Conservation (phyloP, 306 rosid genomes). For the Vigna nakashimae region DNA sequence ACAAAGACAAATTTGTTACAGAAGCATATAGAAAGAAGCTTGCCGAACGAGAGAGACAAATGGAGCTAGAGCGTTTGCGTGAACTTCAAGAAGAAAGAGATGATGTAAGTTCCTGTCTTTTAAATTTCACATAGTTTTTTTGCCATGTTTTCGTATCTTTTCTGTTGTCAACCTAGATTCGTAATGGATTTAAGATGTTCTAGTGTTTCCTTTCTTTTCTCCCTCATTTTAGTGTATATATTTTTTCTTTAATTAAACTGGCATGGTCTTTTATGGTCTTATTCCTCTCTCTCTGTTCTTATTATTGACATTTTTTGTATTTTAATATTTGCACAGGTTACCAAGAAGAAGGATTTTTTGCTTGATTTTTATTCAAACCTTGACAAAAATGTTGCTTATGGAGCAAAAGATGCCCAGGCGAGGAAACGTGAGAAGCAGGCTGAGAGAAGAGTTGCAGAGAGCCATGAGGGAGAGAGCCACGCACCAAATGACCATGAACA, state of each 20-base stretch:
- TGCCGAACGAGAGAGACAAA: slow-evolving; percentile 75
- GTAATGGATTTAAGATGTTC: slow-evolving; percentile 14
- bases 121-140: not conserved
- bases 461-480: slow-evolving; percentile 25
- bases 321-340: slow-evolving; percentile 59
- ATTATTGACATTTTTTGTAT: slow-evolving; percentile 32
- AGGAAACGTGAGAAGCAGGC: slow-evolving; percentile 51
- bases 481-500: slow-evolving; percentile 40
- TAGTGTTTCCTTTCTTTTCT: slow-evolving; percentile 17
- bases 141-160: slow-evolving; percentile 10
- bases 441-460: slow-evolving; percentile 51
- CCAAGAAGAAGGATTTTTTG: slow-evolving; percentile 84
- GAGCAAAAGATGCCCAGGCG: slow-evolving; percentile 57
- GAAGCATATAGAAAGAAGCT: slow-evolving; percentile 88
- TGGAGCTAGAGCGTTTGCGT: slow-evolving; percentile 79
- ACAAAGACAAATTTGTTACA: slow-evolving; percentile 85
- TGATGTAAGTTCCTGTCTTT: slow-evolving; percentile 61
- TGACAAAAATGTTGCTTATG: slow-evolving; percentile 80
- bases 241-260: not conserved
- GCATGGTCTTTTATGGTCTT: not conserved
- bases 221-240: not conserved
- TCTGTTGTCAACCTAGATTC: slow-evolving; percentile 30
- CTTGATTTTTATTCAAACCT: slow-evolving; percentile 83
- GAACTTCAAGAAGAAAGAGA: slow-evolving; percentile 83
- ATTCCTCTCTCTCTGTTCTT: slow-evolving; percentile 6